These are phyloP conservation scores for Cordyceps cicadae DNA, from an alignment of 2,329 filamentous ascomycete species.

Conservation along the genomic window DNA sequence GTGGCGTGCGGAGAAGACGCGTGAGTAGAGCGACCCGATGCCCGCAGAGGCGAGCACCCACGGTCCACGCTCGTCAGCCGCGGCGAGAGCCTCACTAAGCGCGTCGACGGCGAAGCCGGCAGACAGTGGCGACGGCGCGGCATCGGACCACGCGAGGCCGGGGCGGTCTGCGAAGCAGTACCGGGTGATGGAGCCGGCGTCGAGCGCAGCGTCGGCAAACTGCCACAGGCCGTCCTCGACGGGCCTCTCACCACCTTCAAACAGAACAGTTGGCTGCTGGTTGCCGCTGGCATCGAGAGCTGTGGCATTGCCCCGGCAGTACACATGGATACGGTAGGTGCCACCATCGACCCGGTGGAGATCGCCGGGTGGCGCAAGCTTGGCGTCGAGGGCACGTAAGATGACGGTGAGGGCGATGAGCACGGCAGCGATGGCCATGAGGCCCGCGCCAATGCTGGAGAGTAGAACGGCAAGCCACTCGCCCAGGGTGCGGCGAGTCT, in stretches of 20 bases:
- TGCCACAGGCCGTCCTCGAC: slow-evolving; percentile 72
- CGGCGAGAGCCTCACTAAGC: slow-evolving; percentile 74
- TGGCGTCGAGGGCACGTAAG: slow-evolving; percentile 70
- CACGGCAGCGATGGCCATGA: slow-evolving; percentile 60
- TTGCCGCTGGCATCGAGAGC: slow-evolving; percentile 30
- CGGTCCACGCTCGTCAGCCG: slow-evolving; percentile 73
- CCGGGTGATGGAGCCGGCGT: slow-evolving; percentile 73
- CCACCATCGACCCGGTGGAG: slow-evolving; percentile 72
- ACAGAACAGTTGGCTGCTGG: slow-evolving; percentile 68
- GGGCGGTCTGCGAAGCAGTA: slow-evolving; percentile 97
- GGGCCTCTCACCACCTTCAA: slow-evolving; percentile 75
- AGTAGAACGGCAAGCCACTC: slow-evolving; percentile 79
- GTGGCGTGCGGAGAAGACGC: slow-evolving; percentile 84
- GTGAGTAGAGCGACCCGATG: slow-evolving; percentile 78
- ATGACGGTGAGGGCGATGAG: slow-evolving; percentile 74
- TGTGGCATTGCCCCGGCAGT: slow-evolving; percentile 66
- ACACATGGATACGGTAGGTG: slow-evolving; percentile 81
- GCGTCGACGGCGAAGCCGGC: slow-evolving; percentile 89
- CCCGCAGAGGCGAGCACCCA: slow-evolving; percentile 85
- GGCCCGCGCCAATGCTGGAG: slow-evolving; percentile 61
- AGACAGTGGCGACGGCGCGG: slow-evolving; percentile 85
- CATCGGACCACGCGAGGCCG: slow-evolving; percentile 79
- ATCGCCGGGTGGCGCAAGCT: slow-evolving; percentile 63
- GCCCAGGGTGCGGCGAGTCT: slow-evolving; percentile 69
- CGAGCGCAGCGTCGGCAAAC: slow-evolving; percentile 66